Conservation (phyloP, 441 rosid genomes). For the Erodium texanum region DNA sequence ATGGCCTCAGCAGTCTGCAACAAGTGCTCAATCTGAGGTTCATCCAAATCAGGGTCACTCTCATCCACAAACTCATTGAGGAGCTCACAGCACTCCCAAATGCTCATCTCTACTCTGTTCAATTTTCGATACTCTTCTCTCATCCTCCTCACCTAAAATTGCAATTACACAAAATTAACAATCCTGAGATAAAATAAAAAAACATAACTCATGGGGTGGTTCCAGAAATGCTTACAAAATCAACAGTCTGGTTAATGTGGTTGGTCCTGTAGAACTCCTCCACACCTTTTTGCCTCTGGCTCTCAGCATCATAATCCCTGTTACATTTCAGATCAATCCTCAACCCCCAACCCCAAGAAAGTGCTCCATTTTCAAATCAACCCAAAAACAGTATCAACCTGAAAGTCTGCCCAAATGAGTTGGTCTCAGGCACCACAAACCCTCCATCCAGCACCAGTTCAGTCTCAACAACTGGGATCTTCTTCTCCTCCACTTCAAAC, state of each 20-base stretch:
- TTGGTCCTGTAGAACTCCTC: slow-evolving; percentile 1
- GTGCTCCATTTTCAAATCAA: background rate
- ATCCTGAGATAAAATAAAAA: too few relatives aligned
- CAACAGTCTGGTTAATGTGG: background rate
- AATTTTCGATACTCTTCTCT: slow-evolving; percentile 52
- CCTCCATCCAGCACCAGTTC: background rate
- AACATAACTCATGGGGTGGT: background rate
- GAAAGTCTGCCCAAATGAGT: background rate
- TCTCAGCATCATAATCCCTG: background rate
- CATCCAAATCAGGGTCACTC: slow-evolving; percentile 86
- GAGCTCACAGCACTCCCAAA: slow-evolving; percentile 89
- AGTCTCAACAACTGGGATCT: background rate
- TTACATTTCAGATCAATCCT: slow-evolving; percentile 4
- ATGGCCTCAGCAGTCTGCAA: slow-evolving; percentile 86
- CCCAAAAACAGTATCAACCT: background rate
- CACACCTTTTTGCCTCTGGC: background rate
- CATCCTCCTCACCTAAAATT: slow-evolving; percentile 50
- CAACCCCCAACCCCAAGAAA: background rate
- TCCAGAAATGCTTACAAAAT: background rate
- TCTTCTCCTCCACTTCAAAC: background rate
- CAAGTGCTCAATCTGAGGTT: slow-evolving; percentile 82
- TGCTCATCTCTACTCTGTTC: slow-evolving; percentile 57
- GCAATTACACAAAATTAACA: background rate
- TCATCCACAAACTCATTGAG: slow-evolving; percentile 54
- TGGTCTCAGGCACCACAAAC: background rate